Evolutionary conservation across 1,284 basidiomycete genomes (phyloP), one percentile per base, ranked within the genome.

Genomic region (Fomitopsis schrenkii): DNA sequence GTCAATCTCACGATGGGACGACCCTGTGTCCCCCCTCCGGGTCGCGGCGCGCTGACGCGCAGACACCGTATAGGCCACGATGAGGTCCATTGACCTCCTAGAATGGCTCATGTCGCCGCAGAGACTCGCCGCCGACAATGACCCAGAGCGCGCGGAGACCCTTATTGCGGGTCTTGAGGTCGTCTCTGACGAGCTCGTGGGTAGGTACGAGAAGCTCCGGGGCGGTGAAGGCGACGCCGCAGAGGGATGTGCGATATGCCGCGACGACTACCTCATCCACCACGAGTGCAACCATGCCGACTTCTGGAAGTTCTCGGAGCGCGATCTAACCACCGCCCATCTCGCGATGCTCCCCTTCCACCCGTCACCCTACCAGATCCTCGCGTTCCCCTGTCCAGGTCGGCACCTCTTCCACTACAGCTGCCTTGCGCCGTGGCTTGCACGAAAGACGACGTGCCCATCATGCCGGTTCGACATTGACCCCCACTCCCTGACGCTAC

Each of bases 381-480:
- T 73, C 26, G 71, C 68, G 2, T 74, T 74, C 60, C 68, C 72
- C 2, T 74, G 73, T 61, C 65, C 67, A 0, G 72, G 72, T n/a
- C 70, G 70, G 57, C 73, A 74, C 52, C 63, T 74, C 10, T 74
- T 71, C 66, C 73, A 74, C 58, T 61, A 61, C 10, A 58, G 65
- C 22, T 74, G 73, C 45, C 59, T 74, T 8, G 63, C 62, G 0
- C 73, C 70, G 2, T 74, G 73, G 73, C 63, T 74, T 1, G 65
- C 70, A 26, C 65, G 68, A 46, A 74, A 74, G 63, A 73, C 73
- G 9, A 74, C 73, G 1, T 74, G 73, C 48, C 73, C 73, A 3
- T 66, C 72, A 15, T 74, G 73, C 61, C 59, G 73, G 30, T 73
- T 71, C 46, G 73, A 74, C 53, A 68, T 74, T 41, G 73, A 73